Evolutionary conservation across 345 rosid genomes (phyloP), one percentile per base, ranked within the genome.

Genomic region (Eucalyptus pauciflora): DNA sequence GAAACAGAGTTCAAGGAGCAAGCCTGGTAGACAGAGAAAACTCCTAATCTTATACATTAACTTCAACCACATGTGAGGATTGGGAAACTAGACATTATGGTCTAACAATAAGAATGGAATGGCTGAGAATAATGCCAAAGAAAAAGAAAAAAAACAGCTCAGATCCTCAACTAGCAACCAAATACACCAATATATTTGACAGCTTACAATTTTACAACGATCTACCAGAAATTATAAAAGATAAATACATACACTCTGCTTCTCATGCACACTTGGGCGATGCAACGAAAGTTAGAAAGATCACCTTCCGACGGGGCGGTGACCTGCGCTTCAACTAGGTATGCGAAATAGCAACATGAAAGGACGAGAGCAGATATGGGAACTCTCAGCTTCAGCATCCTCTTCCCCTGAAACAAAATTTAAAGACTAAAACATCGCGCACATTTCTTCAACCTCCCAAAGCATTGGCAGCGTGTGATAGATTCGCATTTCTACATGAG

Each of bases 261-360:
- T n/a, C 50, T 31, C 88, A 58, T 41, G n/a, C 64, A 41, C 76
- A 56, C 64, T 11, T 37, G 46, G 86, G n/a, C 13, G 25, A 1
- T 33, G 25, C 16, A 37, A 67, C 8, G 22, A 37, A 20, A 76
- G 83, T 2, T 37, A 5, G 83, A 60, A 86, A 33, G 89, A 60
- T 86, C 71, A 96, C 99, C 98, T 94, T 96, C 96, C 13, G 94
- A 90, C 71, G 96, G 98, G 91, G 92, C 85, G 29, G 96, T 94
- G 43, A 86, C 85, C 89, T 88, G 91, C 20, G 96, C 94, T 87
- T 88, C 90, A 29, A 93, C 83, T 24, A 90, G 93, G 15, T 92
- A 92, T 79, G 80, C 69, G 80, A 91, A 85, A 89, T 81, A 93
- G 87, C 88, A 90, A 87, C 22, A 94, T 6, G 90, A 88, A 56